Base-by-base conservation (phyloP, 371 early-diverging fungal species). In the Mortierella sp. region DNA sequence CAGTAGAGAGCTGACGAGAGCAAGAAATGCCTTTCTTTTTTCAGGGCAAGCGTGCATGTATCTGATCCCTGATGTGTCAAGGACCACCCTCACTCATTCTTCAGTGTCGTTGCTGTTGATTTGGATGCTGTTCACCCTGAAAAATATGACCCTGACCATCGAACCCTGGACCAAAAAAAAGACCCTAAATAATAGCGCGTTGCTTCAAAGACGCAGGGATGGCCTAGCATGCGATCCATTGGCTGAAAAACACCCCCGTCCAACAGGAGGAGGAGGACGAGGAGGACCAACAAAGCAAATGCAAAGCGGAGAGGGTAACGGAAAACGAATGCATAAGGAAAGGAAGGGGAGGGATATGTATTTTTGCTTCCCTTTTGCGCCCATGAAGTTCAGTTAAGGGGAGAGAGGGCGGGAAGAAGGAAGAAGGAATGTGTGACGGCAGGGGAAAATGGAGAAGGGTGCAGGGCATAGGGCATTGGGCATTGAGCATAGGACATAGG, bases 271-370 rank as follows among this genome's bases (percentile, higher is more conserved):
- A n/a, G n/a, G n/a, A n/a, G n/a, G n/a, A n/a, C n/a, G n/a, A n/a
- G n/a, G n/a, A n/a, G n/a, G n/a, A 2, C 31, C 61, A 34, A 16
- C 34, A 58, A 34, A 16, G 29, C 26, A 10, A 52, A 26, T 1
- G 24, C n/a, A 52, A 53, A 26, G 14, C 24, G 29, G 4, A 39
- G 24, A 63, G 31, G 29, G 39, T 61, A 66, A 66, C 58, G 61
- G 73, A 47, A 55, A 64, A 53, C 26, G 34, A 64, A 68, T 40
- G 68, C 43, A 64, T 61, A 29, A 39, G 2, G 39, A 22, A 14
- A 34, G 45, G 16, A 29, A 40, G 66, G 44, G 44, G 65, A 43
- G 29, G 44, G 13, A 26, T 0, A 29, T 13, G 44, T 53, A 40
- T 39, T 19, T 34, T 31, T 39, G 31, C 22, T 11, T n/a, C n/a